These are phyloP conservation scores for Xerocomellus chrysenteron DNA, from an alignment of 768 basidiomycete species.

Conservation along the genomic window DNA sequence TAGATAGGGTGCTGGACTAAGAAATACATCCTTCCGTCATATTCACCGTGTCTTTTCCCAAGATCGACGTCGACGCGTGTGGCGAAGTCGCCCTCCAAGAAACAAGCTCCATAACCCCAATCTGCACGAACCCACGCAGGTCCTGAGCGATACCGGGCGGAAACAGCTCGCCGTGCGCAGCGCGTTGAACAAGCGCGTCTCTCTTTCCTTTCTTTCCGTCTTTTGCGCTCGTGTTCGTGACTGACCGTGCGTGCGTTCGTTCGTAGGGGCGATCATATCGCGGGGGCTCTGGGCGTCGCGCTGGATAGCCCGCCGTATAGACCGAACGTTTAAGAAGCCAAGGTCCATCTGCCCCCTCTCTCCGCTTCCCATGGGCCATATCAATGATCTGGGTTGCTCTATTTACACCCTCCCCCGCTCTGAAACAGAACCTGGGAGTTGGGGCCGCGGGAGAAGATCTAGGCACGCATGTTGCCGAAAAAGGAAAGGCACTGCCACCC, in stretches of 20 bases:
- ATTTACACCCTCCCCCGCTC: not conserved
- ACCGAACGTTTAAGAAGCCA: constrained; percentile 82
- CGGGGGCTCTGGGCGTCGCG: constrained; percentile 66
- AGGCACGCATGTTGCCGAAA: too few species aligned
- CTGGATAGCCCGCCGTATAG: constrained; percentile 89
- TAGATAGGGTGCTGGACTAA: not conserved
- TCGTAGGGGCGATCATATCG: constrained; percentile 65
- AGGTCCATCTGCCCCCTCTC: constrained; percentile 47
- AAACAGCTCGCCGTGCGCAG: constrained; percentile 71
- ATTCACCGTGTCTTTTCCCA: constrained; percentile 66
- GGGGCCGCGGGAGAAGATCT: too few species aligned
- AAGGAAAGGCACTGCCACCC: too few species aligned
- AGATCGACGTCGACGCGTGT: constrained; percentile 91
- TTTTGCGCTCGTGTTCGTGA: too few species aligned
- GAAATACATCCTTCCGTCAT: not conserved
- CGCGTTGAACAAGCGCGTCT: constrained; percentile 67
- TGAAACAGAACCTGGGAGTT: constrained; percentile 50
- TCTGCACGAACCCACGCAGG: constrained; percentile 71
- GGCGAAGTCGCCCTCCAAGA: constrained; percentile 90
- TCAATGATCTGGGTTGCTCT: too few species aligned
- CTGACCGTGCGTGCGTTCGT: not conserved
- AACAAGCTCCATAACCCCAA: constrained; percentile 83
- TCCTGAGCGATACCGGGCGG: constrained; percentile 73
- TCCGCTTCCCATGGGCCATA: constrained; percentile 3
- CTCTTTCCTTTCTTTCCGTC: too few species aligned